These are phyloP conservation scores for Camellia oleifera DNA, from an alignment of 179 eudicot genomes.

Conservation along the genomic window DNA sequence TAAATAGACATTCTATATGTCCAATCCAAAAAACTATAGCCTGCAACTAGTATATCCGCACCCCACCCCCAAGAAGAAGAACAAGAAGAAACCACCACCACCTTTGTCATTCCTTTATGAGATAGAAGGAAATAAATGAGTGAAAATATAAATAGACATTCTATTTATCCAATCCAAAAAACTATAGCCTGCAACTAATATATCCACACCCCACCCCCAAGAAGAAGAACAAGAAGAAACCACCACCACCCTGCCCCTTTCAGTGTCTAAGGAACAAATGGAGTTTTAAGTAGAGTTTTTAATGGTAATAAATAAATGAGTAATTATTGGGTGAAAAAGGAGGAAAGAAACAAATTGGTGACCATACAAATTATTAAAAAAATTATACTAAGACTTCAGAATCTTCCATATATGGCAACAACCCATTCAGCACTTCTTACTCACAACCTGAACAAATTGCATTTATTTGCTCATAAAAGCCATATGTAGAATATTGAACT, in stretches of 20 bases:
- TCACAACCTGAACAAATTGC: not conserved
- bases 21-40: not conserved
- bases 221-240: conserved; percentile 1
- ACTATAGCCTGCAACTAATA: not conserved
- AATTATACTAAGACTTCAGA: not conserved
- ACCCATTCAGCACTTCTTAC: not conserved
- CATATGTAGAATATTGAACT: not conserved
- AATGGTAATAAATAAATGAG: not conserved
- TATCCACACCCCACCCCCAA: not conserved
- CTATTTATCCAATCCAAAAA: conserved; percentile 1
- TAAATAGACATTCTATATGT: not conserved
- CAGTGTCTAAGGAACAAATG: not conserved
- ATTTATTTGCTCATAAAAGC: not conserved
- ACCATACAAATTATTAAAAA: not conserved
- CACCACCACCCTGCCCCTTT: not conserved
- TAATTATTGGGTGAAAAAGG: not conserved
- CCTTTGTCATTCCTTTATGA: no score
- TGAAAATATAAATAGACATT: no score
- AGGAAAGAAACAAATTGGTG: not conserved
- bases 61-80: not conserved
- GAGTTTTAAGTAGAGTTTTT: not conserved
- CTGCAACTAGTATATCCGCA: not conserved
- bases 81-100: not conserved
- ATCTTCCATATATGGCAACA: not conserved
- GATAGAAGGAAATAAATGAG: no score